Percentiles rank a stretch among this genome's conserved stretches.
Conservation (phyloP, 2,329 filamentous ascomycete genomes). For the Aspergillus sp. region DNA sequence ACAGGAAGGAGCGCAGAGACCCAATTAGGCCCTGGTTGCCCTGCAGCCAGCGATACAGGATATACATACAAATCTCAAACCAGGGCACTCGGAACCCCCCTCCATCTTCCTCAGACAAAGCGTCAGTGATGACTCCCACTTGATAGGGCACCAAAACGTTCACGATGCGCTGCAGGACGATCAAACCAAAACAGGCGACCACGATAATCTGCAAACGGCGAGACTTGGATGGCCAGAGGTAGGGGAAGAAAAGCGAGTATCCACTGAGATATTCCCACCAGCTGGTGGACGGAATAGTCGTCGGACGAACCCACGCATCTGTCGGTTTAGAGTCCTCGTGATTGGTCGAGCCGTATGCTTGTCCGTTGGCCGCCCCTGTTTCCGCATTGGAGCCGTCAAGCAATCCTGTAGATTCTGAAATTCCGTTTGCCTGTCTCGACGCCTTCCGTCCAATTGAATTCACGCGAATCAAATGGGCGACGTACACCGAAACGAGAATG, state of each 20-base stretch:
- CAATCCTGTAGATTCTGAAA: conserved; percentile 38
- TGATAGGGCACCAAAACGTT: conserved; percentile 82
- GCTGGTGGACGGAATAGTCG: conserved; percentile 74
- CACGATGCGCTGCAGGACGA: conserved; percentile 72
- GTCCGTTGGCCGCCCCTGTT: conserved; percentile 43
- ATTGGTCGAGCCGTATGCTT: conserved; percentile 45
- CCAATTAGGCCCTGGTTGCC: conserved; percentile 83
- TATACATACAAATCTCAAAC: conserved; percentile 67
- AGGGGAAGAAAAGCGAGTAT: conserved; percentile 91
- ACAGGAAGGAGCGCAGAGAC: conserved; percentile 72
- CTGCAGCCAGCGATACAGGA: conserved; percentile 73
- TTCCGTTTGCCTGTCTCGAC: conserved; percentile 24
- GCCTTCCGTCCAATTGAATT: conserved; percentile 32
- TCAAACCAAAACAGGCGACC: conserved; percentile 70
- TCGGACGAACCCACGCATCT: conserved; percentile 82
- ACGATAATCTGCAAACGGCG: conserved; percentile 69
- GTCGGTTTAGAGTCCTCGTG: conserved; percentile 40
- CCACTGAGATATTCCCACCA: conserved; percentile 96
- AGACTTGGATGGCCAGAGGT: conserved; percentile 88
- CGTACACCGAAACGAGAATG: conserved; percentile 55
- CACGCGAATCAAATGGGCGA: conserved; percentile 42
- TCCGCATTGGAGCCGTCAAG: conserved; percentile 35
- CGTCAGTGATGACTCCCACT: conserved; percentile 71
- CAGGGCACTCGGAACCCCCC: conserved; percentile 59
- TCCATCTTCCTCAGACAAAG: conserved; percentile 52